Evolutionary conservation across 1,139 yeast species (phyloP), one percentile per base, ranked within the genome.

Genomic region (Nakaseomyces bracarensis): DNA sequence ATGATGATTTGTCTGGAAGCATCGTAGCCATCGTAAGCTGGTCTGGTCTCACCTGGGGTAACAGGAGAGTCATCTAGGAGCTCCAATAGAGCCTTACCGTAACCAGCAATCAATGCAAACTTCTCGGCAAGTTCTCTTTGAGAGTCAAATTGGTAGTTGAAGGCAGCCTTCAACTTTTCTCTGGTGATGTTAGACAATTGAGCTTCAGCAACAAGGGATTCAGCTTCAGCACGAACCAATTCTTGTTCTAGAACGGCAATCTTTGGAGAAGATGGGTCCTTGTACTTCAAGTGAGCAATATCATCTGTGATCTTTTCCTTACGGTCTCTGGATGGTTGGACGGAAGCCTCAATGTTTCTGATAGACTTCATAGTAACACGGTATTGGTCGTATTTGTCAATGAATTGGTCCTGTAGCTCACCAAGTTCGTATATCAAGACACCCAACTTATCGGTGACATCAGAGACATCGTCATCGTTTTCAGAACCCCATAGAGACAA

Each of bases 11-110:
- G 93, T 69, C 82, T 82, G 43, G 89, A 79, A 43, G 91, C 89
- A 65, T 82, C 91, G 63, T 82, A 82, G 53, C 93, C 93, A 58
- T 82, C 93, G 65, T 82, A 82, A 45, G 87, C 82, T 41, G 87
- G 82, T 78, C 91, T 80, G 46, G 87, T 79, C 69, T 84, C 94
- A 69, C 95, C 95, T 45, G 95, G 95, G 51, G 93, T 82, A 43
- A 83, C 91, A 49, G 93, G 85, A 49, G 84, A 69, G 61, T 82
- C 93, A 62, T 83, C 94, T 62, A 84, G 72, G 59, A 83, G 72
- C 68, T 82, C 91, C 64, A 83, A 71, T 49, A 83, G 67, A 29
- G 91, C 93, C 68, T 83, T 82, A 70, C 93, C 94, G 69, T 83
- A 82, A 57, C 93, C 91, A 50, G 93, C 91, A 67, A 83, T 82